Conservation (phyloP, 2,329 filamentous ascomycete species). For the Cordyceps cateniannulata region DNA sequence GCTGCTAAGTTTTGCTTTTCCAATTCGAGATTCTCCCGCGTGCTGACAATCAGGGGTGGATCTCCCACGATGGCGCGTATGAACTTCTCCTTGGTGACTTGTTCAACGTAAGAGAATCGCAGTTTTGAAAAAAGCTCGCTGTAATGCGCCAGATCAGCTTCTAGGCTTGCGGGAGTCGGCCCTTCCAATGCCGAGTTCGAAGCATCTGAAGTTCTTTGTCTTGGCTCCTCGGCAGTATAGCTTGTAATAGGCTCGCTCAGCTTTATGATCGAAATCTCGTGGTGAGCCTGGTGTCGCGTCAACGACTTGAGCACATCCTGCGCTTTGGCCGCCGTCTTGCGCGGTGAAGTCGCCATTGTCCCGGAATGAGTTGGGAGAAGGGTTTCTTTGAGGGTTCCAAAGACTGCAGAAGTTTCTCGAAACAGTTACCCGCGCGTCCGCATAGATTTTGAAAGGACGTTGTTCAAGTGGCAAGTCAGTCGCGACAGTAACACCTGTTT, state of each 20-base stretch:
- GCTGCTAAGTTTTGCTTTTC: constrained; percentile 61
- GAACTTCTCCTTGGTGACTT: constrained; percentile 98
- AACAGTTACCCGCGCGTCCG: neutral
- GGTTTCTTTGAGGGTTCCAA: neutral
- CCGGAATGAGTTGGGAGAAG: neutral
- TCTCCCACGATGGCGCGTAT: constrained; percentile 87
- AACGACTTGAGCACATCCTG: constrained; percentile 42
- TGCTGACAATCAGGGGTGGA: constrained; percentile 76
- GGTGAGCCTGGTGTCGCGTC: constrained; percentile 45
- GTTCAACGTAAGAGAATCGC: constrained; percentile 94
- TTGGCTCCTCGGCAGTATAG: constrained; percentile 31
- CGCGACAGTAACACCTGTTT: constrained; percentile 26
- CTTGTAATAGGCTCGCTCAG: constrained; percentile 69
- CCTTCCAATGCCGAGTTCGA: constrained; percentile 59
- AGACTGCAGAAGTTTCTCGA: too few species aligned
- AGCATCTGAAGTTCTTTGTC: constrained; percentile 63
- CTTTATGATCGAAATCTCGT: constrained; percentile 66
- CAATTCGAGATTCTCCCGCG: constrained; percentile 72
- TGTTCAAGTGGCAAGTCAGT: neutral
- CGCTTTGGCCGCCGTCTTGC: constrained; percentile 20
- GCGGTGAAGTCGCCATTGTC: constrained; percentile 21
- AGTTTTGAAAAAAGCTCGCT: constrained; percentile 94
- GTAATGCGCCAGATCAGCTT: constrained; percentile 83
- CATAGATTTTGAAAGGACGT: neutral
- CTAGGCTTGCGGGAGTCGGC: constrained; percentile 67